Evolutionary conservation across 352 stramenopile species (phyloP).

Genomic region (Globisporangium canariense): DNA sequence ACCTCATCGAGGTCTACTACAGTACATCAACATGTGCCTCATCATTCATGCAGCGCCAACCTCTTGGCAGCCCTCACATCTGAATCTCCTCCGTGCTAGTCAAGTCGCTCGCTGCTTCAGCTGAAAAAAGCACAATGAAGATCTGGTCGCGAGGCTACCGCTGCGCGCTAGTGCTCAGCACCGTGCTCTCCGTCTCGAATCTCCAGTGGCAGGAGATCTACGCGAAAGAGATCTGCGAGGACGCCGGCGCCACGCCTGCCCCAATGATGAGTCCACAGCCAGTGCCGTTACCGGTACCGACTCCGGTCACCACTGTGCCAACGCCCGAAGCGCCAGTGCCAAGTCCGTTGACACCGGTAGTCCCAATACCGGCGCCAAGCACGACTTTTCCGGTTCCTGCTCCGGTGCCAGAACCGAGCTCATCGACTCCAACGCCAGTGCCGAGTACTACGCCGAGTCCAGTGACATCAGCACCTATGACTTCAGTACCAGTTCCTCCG

Average conservation of each 20-base stretch:
- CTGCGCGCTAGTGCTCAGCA: not conserved
- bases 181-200: not conserved
- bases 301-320: not conserved
- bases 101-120: not conserved
- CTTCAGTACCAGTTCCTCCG: not conserved
- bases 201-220: not conserved
- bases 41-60: not conserved
- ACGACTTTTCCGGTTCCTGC: not conserved
- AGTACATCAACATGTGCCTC: not conserved
- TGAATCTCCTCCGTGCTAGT: not conserved
- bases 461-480: not conserved
- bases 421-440: not conserved
- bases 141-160: slow-evolving; percentile 2
- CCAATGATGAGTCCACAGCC: not conserved
- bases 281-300: not conserved
- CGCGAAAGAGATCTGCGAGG: slow-evolving; percentile 2
- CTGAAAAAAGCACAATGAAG: not conserved
- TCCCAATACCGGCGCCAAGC: not conserved
- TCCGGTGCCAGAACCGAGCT: not conserved
- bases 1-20: not conserved
- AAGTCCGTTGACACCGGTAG: not conserved
- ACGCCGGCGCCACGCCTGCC: not conserved
- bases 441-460: not conserved
- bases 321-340: not conserved
- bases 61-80: not conserved